Conservation (phyloP, 495 filamentous ascomycete genomes). For the Friedmanniomyces endolithicus region DNA sequence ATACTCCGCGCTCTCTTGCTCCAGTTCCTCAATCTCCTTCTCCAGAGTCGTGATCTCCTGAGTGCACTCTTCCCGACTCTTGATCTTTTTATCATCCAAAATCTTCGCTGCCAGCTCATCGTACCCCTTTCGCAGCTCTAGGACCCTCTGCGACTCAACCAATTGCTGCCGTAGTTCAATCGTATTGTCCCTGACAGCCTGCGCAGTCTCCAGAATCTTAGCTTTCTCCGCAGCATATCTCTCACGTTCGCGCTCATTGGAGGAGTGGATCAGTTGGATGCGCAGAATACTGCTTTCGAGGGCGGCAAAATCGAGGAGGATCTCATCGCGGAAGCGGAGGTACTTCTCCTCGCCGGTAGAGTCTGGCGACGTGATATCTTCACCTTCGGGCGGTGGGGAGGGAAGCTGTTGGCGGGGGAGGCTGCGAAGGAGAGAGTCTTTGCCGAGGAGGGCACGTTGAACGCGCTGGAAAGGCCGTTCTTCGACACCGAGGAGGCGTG, state of each 20-base stretch:
- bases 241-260: constrained; percentile 73
- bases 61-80: constrained; percentile 71
- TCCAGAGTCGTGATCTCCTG: constrained; percentile 66
- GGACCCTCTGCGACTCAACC: constrained; percentile 57
- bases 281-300: constrained; percentile 80
- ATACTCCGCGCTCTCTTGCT: constrained; percentile 72
- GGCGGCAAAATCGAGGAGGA: constrained; percentile 77
- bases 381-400: constrained; percentile 58
- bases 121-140: constrained; percentile 73
- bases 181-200: constrained; percentile 66
- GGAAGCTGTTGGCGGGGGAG: constrained; percentile 43
- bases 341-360: constrained; percentile 40
- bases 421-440: constrained; percentile 44
- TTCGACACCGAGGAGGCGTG: constrained; percentile 81
- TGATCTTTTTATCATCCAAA: constrained; percentile 63
- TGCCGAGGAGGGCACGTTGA: constrained; percentile 59
- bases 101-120: constrained; percentile 81
- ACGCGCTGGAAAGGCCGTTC: constrained; percentile 87
- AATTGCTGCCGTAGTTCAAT: constrained; percentile 56
- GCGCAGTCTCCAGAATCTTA: constrained; percentile 60
- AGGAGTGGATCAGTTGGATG: constrained; percentile 72
- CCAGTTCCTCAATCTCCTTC: constrained; percentile 76
- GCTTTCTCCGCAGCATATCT: constrained; percentile 72
- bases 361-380: constrained; percentile 29
- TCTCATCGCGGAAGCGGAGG: constrained; percentile 54